Base-by-base conservation (phyloP, 2,329 filamentous ascomycete genomes). In the Monilinia laxa region DNA sequence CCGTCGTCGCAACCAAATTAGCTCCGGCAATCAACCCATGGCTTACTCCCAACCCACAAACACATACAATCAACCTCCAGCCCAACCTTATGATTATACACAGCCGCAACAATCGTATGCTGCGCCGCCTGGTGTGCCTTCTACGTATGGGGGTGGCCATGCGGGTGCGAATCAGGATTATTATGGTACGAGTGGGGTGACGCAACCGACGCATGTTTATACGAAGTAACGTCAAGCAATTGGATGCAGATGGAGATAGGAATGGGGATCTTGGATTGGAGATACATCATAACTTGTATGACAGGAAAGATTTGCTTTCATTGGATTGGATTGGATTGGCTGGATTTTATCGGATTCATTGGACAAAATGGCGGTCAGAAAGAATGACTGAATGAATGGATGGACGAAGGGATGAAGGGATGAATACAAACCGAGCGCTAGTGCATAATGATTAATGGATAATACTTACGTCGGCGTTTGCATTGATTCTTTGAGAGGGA, bases 171-270 rank as follows among this genome's bases (percentile, higher is more conserved):
- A 64, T 58, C 35, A 38, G 18, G 51, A 63, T 63, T 73, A 73
- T 62, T 68, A 70, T 54, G 69, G 68, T 7, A 62, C 68, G 60
- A 66, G 67, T 49, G 70, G 68, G 1, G 64, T 70, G n/a, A 66
- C 70, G 35, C 68, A 69, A 51, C 71, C 71, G 40, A 47, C 65
- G 57, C 64, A 64, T 54, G 66, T 64, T 12, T 70, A 71, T 65
- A 18, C 42, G 3, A 62, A 62, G 58, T 51, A 62, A 35, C 31
- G 31, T 35, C 7, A 35, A 35, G 31, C 7, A 35, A 35, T 35
- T 6, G 31, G 31, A 35, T 5, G 31, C 28, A 28, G 28, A 28
- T 28, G 28, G 23, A 9, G 52, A 31, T 31, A 16, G 28, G 28
- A 28, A 20, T 18, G 40, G 11, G 4, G 12, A 16, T 42, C 2